A percentile compares a stretch with the other conserved stretches of the same genome.
Evolutionary conservation across 2,329 filamentous ascomycete species (phyloP).

Genomic region (Hymenoscyphus infarciens): DNA sequence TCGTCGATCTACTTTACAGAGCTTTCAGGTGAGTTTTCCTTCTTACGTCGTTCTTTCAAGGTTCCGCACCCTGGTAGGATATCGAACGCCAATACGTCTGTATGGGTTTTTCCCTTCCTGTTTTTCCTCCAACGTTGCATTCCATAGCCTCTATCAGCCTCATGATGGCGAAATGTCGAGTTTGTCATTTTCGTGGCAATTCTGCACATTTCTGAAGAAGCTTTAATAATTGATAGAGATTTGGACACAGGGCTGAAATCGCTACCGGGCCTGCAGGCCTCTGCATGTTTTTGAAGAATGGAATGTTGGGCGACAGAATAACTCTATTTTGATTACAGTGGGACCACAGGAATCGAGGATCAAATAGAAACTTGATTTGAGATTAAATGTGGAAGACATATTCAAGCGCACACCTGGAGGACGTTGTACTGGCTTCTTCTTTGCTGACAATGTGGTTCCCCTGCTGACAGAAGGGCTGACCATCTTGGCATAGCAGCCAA

Average conservation of each 20-base stretch:
- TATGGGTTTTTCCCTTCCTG: background rate
- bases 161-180: background rate
- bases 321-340: background rate
- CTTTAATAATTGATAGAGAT: background rate
- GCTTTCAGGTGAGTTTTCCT: background rate
- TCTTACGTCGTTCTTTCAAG: background rate
- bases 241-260: background rate
- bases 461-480: background rate
- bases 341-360: background rate
- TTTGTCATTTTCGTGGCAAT: conserved; percentile 2
- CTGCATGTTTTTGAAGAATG: background rate
- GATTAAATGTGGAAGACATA: background rate
- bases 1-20: background rate
- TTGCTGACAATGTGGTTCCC: background rate
- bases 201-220: background rate
- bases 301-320: background rate
- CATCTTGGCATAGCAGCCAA: background rate
- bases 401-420: background rate
- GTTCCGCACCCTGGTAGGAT: background rate
- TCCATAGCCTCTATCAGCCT: background rate
- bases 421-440: background rate
- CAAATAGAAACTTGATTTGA: background rate
- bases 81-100: background rate
- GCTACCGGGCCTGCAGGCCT: background rate
- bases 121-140: background rate